Evolutionary conservation across 805 yeast genomes (phyloP).

Genomic region (Maudiozyma saulgeensis): DNA sequence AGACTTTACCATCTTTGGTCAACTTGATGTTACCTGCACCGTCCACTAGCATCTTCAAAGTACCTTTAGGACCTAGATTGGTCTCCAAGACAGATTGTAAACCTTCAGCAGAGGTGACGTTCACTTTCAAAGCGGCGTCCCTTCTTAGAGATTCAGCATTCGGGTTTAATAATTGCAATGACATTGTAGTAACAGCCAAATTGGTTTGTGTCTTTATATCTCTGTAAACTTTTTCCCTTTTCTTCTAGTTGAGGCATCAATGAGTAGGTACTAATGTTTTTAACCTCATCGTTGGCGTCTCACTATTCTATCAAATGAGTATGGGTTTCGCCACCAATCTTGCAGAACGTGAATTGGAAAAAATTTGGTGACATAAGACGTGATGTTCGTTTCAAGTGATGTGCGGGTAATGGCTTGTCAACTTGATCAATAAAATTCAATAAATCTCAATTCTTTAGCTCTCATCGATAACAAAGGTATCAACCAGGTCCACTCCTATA

Average conservation of each 20-base stretch:
- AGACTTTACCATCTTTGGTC: slow-evolving; percentile 94
- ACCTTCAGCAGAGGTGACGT: slow-evolving; percentile 94
- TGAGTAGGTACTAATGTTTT: neutral
- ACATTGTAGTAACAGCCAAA: slow-evolving; percentile 26
- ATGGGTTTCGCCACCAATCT: neutral
- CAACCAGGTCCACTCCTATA: neutral
- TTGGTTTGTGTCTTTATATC: neutral
- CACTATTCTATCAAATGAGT: no score
- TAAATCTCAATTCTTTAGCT: no score
- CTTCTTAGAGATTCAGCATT: slow-evolving; percentile 96
- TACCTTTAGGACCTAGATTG: slow-evolving; percentile 94
- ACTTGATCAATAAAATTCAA: no score
- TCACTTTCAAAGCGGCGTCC: slow-evolving; percentile 89
- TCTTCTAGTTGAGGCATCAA: no score
- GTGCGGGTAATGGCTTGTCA: neutral
- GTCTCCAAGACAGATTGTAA: slow-evolving; percentile 85
- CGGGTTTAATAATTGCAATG: slow-evolving; percentile 85
- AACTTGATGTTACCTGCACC: slow-evolving; percentile 93
- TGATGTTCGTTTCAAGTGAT: neutral
- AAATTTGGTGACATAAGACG: neutral
- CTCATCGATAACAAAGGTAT: no score
- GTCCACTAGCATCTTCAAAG: slow-evolving; percentile 91
- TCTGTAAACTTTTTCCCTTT: no score
- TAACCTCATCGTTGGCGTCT: neutral
- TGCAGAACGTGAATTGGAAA: neutral